phyloP scores from a whole-genome alignment of 2,329 filamentous ascomycete genomes.

The Ambrosiella xylebori region DNA sequence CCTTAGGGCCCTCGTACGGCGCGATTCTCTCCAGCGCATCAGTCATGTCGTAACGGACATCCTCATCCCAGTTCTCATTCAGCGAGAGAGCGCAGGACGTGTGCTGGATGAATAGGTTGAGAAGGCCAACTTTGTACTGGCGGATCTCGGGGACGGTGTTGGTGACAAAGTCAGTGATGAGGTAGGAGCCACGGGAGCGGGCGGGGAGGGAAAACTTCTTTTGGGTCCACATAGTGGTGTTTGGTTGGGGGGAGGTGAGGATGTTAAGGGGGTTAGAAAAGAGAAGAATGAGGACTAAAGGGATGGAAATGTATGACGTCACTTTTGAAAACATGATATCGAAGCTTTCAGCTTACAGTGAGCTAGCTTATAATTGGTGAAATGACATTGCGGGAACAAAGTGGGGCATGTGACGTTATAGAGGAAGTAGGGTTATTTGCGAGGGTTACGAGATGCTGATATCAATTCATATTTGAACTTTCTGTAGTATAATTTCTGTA shows the following conservation, averaged over 20 bases:
- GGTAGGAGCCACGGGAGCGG: conserved; percentile 67
- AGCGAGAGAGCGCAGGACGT: conserved; percentile 78
- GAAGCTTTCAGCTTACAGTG: neutral
- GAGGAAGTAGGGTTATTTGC: neutral
- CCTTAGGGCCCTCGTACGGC: conserved; percentile 56
- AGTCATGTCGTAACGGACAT: conserved; percentile 86
- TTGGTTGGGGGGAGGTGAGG: neutral
- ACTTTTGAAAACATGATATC: conserved; percentile 13
- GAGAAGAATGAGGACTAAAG: conserved; percentile 18
- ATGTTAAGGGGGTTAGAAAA: conserved; percentile 8
- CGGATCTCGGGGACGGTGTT: conserved; percentile 61
- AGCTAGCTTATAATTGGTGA: neutral
- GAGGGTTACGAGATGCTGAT: neutral
- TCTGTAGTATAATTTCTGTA: neutral
- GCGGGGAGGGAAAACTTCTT: conserved; percentile 68
- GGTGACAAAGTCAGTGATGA: conserved; percentile 64
- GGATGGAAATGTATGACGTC: conserved; percentile 26
- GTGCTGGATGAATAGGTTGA: conserved; percentile 90
- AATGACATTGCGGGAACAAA: neutral
- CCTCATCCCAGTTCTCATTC: conserved; percentile 78
- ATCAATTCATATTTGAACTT: neutral
- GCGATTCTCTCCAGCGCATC: conserved; percentile 84
- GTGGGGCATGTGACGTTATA: neutral
- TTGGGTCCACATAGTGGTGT: conserved; percentile 47
- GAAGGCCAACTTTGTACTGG: conserved; percentile 66